Evolutionary conservation across 768 basidiomycete species (phyloP).

Genomic region (Galerina marginata): DNA sequence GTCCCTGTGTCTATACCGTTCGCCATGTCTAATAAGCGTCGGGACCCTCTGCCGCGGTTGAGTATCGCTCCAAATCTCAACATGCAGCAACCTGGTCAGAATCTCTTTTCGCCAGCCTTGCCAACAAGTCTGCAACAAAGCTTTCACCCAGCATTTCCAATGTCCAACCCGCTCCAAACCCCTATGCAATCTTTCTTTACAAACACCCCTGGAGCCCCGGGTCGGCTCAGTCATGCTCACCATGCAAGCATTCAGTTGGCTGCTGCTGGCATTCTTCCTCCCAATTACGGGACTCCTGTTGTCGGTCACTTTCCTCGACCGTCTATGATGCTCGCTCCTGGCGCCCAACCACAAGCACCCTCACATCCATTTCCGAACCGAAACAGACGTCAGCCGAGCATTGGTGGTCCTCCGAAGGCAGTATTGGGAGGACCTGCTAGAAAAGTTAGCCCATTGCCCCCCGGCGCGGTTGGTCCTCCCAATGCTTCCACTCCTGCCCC

Average conservation of each 20-base stretch:
- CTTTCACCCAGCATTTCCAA: slow-evolving; percentile 61
- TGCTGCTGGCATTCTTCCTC: slow-evolving; percentile 62
- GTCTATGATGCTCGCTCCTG: slow-evolving; percentile 48
- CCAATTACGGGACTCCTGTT: slow-evolving; percentile 65
- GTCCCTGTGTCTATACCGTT: neutral
- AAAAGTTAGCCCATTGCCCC: slow-evolving; percentile 73
- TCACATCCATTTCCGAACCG: slow-evolving; percentile 61
- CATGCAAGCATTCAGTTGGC: slow-evolving; percentile 69
- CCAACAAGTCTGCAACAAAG: slow-evolving; percentile 63
- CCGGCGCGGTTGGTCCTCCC: slow-evolving; percentile 30
- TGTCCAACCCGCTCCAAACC: slow-evolving; percentile 61
- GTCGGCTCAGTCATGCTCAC: slow-evolving; percentile 56
- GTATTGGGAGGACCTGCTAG: slow-evolving; percentile 79
- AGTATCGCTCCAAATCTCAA: slow-evolving; percentile 58
- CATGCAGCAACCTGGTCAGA: slow-evolving; percentile 56
- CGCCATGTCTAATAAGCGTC: slow-evolving; percentile 47
- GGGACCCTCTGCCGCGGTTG: slow-evolving; percentile 62
- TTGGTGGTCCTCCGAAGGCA: slow-evolving; percentile 90
- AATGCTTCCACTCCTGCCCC: slow-evolving; percentile 36
- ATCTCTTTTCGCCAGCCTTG: slow-evolving; percentile 68
- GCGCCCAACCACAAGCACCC: slow-evolving; percentile 39
- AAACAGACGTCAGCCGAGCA: slow-evolving; percentile 72
- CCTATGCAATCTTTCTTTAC: slow-evolving; percentile 77
- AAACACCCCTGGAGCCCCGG: slow-evolving; percentile 54
- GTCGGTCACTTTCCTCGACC: slow-evolving; percentile 59